A percentile compares a stretch with the other conserved stretches of the same genome.
Evolutionary conservation across 176 grass and related monocot genomes (phyloP).

Genomic region (Bothriochloa decipiens): DNA sequence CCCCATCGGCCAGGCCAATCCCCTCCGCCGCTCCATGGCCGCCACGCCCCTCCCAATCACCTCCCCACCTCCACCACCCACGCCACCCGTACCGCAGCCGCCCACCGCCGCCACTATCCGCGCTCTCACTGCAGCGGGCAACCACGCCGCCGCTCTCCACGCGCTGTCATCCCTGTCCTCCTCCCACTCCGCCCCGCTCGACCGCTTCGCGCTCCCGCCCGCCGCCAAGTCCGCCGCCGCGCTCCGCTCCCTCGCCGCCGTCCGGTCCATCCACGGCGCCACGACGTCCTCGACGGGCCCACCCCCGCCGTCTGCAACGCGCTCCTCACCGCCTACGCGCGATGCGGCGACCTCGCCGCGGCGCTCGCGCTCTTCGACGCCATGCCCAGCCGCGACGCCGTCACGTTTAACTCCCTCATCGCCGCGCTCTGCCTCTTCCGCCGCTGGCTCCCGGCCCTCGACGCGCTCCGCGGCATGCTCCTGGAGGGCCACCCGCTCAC

Average conservation of each 20-base stretch:
- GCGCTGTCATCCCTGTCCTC: constrained; percentile 47
- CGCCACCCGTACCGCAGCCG: constrained; percentile 11
- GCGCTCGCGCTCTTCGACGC: constrained; percentile 61
- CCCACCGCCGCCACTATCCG: constrained; percentile 45
- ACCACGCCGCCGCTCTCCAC: constrained; percentile 53
- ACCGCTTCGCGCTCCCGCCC: constrained; percentile 69
- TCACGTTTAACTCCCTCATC: constrained; percentile 79
- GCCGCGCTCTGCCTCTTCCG: constrained; percentile 70
- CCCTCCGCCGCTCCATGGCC: constrained; percentile 7
- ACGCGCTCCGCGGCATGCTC: constrained; percentile 62
- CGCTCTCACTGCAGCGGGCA: constrained; percentile 49
- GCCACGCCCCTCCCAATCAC: constrained; percentile 24
- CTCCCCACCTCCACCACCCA: neutral
- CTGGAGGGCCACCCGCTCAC: constrained; percentile 42
- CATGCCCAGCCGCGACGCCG: constrained; percentile 54
- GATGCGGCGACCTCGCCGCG: constrained; percentile 54
- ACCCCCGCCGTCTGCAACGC: constrained; percentile 59
- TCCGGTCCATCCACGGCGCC: constrained; percentile 58
- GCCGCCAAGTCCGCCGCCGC: constrained; percentile 66
- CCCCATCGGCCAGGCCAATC: neutral
- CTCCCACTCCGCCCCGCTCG: constrained; percentile 36
- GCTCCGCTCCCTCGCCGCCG: constrained; percentile 35
- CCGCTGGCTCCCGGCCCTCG: constrained; percentile 53
- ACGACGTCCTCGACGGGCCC: constrained; percentile 30
- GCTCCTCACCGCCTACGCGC: constrained; percentile 67